phyloP scores from a whole-genome alignment of 441 rosid species.

The Jatropha multifida region DNA sequence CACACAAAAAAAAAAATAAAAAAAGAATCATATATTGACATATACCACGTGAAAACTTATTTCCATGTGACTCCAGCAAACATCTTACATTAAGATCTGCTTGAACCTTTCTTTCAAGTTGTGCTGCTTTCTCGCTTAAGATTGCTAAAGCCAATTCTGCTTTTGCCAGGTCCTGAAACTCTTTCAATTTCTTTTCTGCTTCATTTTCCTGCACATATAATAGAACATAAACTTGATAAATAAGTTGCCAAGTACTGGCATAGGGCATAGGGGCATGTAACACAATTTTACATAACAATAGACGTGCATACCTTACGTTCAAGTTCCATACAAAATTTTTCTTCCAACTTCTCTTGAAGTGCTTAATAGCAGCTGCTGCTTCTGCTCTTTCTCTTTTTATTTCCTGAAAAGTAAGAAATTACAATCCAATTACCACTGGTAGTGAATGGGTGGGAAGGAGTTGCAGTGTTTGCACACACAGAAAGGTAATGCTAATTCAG shows the following conservation, averaged over 20 bases:
- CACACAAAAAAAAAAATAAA: too few species aligned
- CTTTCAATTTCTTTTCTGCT: conserved; percentile 55
- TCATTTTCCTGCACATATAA: conserved; percentile 66
- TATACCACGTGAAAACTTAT: too few species aligned
- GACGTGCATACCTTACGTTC: conserved; percentile 66
- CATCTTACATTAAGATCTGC: conserved; percentile 84
- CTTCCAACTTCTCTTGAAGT: conserved; percentile 87
- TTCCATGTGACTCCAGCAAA: conserved; percentile 7
- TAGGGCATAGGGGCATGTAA: too few species aligned
- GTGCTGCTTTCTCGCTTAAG: conserved; percentile 82
- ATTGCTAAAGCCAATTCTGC: conserved; percentile 75
- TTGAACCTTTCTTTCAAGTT: conserved; percentile 82
- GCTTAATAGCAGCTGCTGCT: conserved; percentile 80
- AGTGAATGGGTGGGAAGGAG: neutral
- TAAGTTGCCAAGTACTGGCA: conserved; percentile 17
- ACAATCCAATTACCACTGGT: conserved; percentile 14
- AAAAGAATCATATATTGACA: neutral
- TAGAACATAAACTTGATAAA: conserved; percentile 29
- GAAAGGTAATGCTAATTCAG: neutral
- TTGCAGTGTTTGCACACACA: conserved; percentile 1
- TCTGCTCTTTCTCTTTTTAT: conserved; percentile 85
- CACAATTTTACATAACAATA: conserved; percentile 1
- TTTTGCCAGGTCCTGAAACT: conserved; percentile 68
- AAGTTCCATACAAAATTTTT: conserved; percentile 68
- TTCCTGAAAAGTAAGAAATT: conserved; percentile 52